Base-by-base conservation (phyloP, 805 yeast species). In the Ogataea populi-albae region DNA sequence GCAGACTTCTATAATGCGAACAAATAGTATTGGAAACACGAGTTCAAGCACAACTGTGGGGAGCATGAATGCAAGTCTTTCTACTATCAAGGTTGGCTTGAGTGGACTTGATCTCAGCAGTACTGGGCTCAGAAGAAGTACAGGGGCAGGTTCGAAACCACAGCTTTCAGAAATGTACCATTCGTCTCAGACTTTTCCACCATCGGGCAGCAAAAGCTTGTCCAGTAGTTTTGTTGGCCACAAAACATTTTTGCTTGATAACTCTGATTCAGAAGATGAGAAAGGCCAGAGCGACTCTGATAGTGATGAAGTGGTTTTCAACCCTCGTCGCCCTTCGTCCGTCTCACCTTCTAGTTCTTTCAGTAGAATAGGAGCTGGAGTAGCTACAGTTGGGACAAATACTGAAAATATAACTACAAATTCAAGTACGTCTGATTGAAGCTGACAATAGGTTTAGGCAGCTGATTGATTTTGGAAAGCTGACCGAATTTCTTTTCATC, bases 161-260 rank as follows among this genome's bases (percentile, higher is more conserved):
- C 61, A 57, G 26, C 38, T 58, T 27, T 55, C 32, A 32, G 49
- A 57, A 26, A 24, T 58, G 34, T 48, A 44, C 3, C 22, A 32
- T 24, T 30, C 38, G 26, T 68, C 72, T 62, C 69, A 18, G 62
- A 17, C 30, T 17, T 22, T 15, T 4, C 15, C 34, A n/a, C 24
- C 26, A 7, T 29, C 41, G 20, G 37, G 32, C 36, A 3, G 35
- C 45, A 9, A 7, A 40, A 21, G 21, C 30, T n/a, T n/a, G n/a
- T n/a, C n/a, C n/a, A n/a, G n/a, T n/a, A n/a, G n/a, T n/a, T n/a
- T n/a, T n/a, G n/a, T n/a, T 15, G 32, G 41, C 25, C 37, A 32
- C 37, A 33, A 50, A 22, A 42, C 68, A 9, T 71, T 71, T 41
- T 40, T 59, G 28, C 61, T 68, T 21, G 38, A 39, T 38, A 62